These are phyloP conservation scores for Citropsis articulata DNA, from an alignment of 345 rosid genomes.

Conservation along the genomic window DNA sequence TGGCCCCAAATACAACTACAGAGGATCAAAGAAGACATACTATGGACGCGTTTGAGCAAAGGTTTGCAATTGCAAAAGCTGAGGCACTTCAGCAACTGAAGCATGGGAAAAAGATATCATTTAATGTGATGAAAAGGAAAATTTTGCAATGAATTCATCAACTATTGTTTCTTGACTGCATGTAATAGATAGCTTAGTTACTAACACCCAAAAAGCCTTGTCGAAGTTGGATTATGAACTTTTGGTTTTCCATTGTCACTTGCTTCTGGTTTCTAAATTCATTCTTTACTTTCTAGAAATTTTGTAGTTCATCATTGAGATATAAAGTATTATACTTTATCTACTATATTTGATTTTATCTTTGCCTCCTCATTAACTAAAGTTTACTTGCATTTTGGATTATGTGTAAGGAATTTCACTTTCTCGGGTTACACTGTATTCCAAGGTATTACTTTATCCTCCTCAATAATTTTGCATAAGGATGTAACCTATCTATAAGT, in stretches of 20 bases:
- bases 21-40: conserved; percentile 45
- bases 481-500: conserved; percentile 39
- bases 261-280: neutral
- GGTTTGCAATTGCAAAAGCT: conserved; percentile 52
- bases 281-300: neutral
- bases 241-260: neutral
- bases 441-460: conserved; percentile 17
- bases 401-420: conserved; percentile 20
- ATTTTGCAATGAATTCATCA: conserved; percentile 1
- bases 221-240: neutral
- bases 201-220: conserved; percentile 12
- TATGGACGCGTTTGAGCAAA: conserved; percentile 56
- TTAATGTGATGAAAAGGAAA: conserved; percentile 16
- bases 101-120: conserved; percentile 26
- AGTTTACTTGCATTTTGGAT: neutral
- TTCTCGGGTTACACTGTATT: conserved; percentile 12
- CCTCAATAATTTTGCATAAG: conserved; percentile 67
- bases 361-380: neutral
- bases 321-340: neutral
- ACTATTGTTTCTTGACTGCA: conserved; percentile 13
- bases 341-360: neutral
- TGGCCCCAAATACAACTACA: conserved; percentile 8
- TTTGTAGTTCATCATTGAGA: neutral
- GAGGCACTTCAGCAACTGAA: conserved; percentile 50
- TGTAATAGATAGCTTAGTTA: conserved; percentile 18